phyloP scores from a whole-genome alignment of 2,329 filamentous ascomycete species.

The Monosporascus sp. region DNA sequence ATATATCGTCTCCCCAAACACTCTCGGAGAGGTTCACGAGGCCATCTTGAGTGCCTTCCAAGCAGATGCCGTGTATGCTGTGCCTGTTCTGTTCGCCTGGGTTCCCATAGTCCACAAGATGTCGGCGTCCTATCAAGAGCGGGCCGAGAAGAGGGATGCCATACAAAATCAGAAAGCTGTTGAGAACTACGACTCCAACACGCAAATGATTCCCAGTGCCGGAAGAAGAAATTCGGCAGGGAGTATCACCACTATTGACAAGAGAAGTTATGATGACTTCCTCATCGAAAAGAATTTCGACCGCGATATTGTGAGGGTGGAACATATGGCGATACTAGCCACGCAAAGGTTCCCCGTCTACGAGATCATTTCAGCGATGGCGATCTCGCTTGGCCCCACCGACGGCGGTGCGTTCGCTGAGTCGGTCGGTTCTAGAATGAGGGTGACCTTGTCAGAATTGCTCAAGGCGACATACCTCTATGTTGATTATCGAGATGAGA shows the following conservation, averaged over 20 bases:
- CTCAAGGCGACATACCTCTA: slow-evolving; percentile 62
- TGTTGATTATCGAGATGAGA: slow-evolving; percentile 68
- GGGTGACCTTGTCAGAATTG: slow-evolving; percentile 63
- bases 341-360: slow-evolving; percentile 49
- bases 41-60: slow-evolving; percentile 60
- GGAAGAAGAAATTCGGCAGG: slow-evolving; percentile 55
- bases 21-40: slow-evolving; percentile 68
- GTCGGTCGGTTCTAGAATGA: slow-evolving; percentile 58
- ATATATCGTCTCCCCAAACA: slow-evolving; percentile 66
- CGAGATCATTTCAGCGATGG: slow-evolving; percentile 49
- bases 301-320: slow-evolving; percentile 47
- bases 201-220: slow-evolving; percentile 32
- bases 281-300: slow-evolving; percentile 45
- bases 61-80: slow-evolving; percentile 55
- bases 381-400: slow-evolving; percentile 40
- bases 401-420: slow-evolving; percentile 44
- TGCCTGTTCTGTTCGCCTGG: slow-evolving; percentile 77
- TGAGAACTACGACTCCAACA: slow-evolving; percentile 48
- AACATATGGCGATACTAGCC: slow-evolving; percentile 44
- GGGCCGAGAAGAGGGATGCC: slow-evolving; percentile 57
- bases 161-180: slow-evolving; percentile 54
- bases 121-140: slow-evolving; percentile 56
- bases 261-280: slow-evolving; percentile 55
- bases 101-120: slow-evolving; percentile 68
- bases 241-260: slow-evolving; percentile 58